Evolutionary conservation across 1,139 yeast species (phyloP).

Genomic region (Meyerozyma athensensis): DNA sequence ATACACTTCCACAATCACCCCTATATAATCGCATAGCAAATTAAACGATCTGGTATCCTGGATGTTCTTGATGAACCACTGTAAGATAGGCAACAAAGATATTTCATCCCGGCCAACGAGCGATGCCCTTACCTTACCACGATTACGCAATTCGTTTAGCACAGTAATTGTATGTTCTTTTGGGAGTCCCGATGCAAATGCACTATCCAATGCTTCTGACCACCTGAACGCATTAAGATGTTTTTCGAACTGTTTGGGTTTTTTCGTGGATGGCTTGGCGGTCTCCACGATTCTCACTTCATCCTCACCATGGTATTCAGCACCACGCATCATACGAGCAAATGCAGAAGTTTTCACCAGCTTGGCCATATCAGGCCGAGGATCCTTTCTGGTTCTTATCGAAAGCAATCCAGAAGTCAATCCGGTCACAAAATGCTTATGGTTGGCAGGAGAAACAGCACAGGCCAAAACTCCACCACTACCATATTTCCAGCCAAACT

Average conservation of each 20-base stretch:
- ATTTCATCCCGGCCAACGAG: conserved; percentile 81
- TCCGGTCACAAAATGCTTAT: conserved; percentile 92
- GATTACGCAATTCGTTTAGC: conserved; percentile 73
- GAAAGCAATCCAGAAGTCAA: conserved; percentile 84
- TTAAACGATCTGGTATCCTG: conserved; percentile 77
- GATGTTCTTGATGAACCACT: conserved; percentile 73
- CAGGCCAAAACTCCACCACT: conserved; percentile 80
- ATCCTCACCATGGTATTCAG: conserved; percentile 85
- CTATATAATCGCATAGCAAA: conserved; percentile 78
- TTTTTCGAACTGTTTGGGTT: conserved; percentile 75
- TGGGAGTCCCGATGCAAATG: conserved; percentile 71
- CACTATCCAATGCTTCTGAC: conserved; percentile 88
- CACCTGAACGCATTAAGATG: conserved; percentile 84
- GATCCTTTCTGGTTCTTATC: conserved; percentile 79
- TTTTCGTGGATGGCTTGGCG: conserved; percentile 38
- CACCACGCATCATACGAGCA: conserved; percentile 82
- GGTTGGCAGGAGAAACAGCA: conserved; percentile 78
- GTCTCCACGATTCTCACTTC: conserved; percentile 67
- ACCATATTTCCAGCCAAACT: conserved; percentile 96
- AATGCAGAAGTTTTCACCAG: conserved; percentile 47
- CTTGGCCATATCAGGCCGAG: conserved; percentile 46
- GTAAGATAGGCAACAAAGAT: conserved; percentile 75
- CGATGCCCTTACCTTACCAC: conserved; percentile 83
- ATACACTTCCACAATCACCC: conserved; percentile 76
- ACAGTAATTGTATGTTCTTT: conserved; percentile 78